These are phyloP conservation scores for Venturia asperata DNA, from an alignment of 2,329 filamentous ascomycete species.

Conservation along the genomic window DNA sequence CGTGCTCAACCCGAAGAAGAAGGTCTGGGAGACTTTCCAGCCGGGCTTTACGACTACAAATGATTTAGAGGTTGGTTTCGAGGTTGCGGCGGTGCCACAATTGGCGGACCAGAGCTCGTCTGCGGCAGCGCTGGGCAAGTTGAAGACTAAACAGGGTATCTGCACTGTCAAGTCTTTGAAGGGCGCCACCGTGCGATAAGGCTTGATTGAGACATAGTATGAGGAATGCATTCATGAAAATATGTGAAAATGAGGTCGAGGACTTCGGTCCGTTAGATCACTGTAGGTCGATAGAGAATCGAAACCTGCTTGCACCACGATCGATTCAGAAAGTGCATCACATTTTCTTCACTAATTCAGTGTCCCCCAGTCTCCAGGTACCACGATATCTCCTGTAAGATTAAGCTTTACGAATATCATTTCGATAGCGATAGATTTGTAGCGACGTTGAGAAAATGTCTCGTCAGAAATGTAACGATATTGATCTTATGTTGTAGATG, in stretches of 20 bases:
- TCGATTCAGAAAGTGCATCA: too few species aligned
- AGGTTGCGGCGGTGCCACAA: conserved; percentile 68
- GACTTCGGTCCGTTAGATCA: not conserved
- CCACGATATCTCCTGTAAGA: too few species aligned
- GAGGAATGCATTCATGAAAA: conserved; percentile 9
- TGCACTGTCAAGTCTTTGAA: conserved; percentile 79
- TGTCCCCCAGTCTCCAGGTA: too few species aligned
- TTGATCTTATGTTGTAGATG: too few species aligned
- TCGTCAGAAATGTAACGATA: too few species aligned
- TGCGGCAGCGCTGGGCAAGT: conserved; percentile 48
- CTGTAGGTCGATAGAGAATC: not conserved
- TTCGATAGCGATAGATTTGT: too few species aligned
- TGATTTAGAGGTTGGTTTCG: conserved; percentile 74
- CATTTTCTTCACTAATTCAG: too few species aligned
- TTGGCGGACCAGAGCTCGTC: conserved; percentile 61
- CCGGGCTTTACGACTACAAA: conserved; percentile 90
- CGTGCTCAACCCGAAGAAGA: conserved; percentile 97
- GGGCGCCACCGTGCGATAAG: conserved; percentile 70
- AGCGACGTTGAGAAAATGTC: too few species aligned
- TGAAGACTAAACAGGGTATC: conserved; percentile 72
- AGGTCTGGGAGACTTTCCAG: conserved; percentile 96
- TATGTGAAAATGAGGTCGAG: not conserved
- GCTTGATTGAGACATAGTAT: not conserved
- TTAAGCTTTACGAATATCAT: too few species aligned
- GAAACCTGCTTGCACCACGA: not conserved